phyloP scores from a whole-genome alignment of 73 alveolate species.

The Effrenium voratum region DNA sequence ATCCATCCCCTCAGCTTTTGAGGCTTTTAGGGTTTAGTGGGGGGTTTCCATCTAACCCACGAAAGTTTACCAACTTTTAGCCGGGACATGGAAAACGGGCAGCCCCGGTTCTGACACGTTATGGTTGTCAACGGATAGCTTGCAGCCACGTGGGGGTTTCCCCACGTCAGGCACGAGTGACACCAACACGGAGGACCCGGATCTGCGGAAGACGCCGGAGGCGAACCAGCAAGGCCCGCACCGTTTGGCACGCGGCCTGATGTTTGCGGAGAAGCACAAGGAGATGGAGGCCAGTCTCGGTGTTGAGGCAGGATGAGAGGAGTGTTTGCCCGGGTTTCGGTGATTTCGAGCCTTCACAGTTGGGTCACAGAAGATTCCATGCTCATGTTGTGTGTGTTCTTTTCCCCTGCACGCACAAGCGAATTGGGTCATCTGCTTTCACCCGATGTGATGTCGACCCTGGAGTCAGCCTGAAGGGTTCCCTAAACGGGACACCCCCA shows the following conservation, averaged over 20 bases:
- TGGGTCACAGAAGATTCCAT: too few relatives aligned
- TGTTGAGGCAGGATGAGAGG: neutral
- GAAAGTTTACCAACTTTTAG: too few relatives aligned
- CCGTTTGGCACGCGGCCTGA: neutral
- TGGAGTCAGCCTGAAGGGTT: too few relatives aligned
- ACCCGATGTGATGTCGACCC: neutral
- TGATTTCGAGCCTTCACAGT: too few relatives aligned
- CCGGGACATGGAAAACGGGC: too few relatives aligned
- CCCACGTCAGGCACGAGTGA: neutral
- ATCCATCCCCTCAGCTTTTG: too few relatives aligned
- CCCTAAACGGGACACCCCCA: too few relatives aligned
- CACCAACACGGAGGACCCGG: neutral
- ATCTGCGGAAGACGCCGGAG: constrained; percentile 5
- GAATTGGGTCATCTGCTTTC: neutral
- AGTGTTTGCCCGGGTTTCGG: neutral
- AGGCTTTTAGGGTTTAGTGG: too few relatives aligned
- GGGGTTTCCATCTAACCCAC: too few relatives aligned
- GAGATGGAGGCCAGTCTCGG: neutral
- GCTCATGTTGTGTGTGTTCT: neutral
- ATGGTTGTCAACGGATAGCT: too few relatives aligned
- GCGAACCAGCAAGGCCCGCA: constrained; percentile 9
- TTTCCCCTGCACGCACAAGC: neutral
- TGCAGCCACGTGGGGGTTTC: too few relatives aligned
- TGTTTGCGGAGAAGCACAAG: neutral
- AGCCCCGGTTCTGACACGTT: too few relatives aligned